phyloP scores from a whole-genome alignment of 2,329 filamentous ascomycete genomes.

The Apiospora saccharicola region DNA sequence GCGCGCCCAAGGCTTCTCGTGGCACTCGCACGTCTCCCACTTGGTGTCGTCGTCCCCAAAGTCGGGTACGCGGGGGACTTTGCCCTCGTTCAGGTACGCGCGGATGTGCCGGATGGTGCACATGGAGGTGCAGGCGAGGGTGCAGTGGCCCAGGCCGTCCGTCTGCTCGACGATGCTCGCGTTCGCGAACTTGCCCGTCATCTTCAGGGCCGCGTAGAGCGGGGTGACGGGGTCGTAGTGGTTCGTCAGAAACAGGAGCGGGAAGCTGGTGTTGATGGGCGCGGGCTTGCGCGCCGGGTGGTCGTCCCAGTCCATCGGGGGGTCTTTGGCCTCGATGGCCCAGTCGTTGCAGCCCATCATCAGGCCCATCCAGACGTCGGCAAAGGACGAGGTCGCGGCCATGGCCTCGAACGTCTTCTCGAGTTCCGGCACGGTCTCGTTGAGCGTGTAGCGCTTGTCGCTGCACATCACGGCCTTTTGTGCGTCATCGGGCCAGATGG shows the following conservation, averaged over 20 bases:
- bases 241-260: constrained; percentile 64
- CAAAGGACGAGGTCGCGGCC: constrained; percentile 44
- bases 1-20: constrained; percentile 38
- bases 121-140: constrained; percentile 42
- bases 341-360: constrained; percentile 46
- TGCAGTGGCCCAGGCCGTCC: constrained; percentile 45
- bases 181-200: constrained; percentile 46
- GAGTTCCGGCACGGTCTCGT: constrained; percentile 42
- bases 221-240: constrained; percentile 67
- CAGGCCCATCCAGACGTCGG: constrained; percentile 45
- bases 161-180: constrained; percentile 48
- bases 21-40: constrained; percentile 39
- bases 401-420: constrained; percentile 40
- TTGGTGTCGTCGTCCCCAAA: constrained; percentile 30
- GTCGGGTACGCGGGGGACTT: constrained; percentile 42
- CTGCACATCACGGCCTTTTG: constrained; percentile 43
- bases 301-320: constrained; percentile 42
- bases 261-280: constrained; percentile 55
- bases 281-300: constrained; percentile 39
- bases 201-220: constrained; percentile 52
- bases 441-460: constrained; percentile 45
- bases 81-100: constrained; percentile 46
- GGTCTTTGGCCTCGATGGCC: constrained; percentile 42
- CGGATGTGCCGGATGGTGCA: constrained; percentile 46
- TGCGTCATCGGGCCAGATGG: constrained; percentile 40